Base-by-base conservation (phyloP, 106 monocot genomes). In the Allium fistulosum region DNA sequence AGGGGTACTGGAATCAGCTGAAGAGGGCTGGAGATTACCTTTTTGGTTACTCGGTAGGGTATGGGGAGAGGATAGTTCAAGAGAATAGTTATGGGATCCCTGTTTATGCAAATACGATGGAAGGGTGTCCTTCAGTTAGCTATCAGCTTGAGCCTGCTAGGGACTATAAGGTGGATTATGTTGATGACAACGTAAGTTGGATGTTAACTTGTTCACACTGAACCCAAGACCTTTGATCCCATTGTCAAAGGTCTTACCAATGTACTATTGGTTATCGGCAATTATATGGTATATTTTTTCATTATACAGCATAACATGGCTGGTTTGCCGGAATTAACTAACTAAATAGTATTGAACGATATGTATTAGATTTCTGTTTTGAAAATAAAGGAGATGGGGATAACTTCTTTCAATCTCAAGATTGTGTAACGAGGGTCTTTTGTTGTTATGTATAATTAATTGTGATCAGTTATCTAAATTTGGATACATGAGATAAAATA, bases 1-100 rank as follows among this genome's bases (percentile, higher is more conserved):
- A 22, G 46, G 68, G 75, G 18, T 71, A 72, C 69, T 78, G 88
- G 88, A 76, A 59, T 7, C 76, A 58, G 66, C 66, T 63, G 70
- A 71, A 71, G 74, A 59, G 88, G 69, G 83, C 79, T 16, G 80
- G 79, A 45, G 89, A 89, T 28, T 92, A 79, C 79, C 83, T 96
- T 49, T 96, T 96, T 47, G 88, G 81, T 15, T 88, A 86, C 76
- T 73, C 76, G 4, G 72, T 82, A 27, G 78, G 77, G 26, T 83
- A 74, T 63, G 94, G 94, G 7, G 84, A 83, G 74, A 76, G 82
- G 66, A 79, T 70, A 51, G 76, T 78, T 61, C 83, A 80, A 53
- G 78, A 65, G 0, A 88, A 95, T 72, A 75, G 73, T 61, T 78
- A 71, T 18, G 86, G 78, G 28, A 72, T 84, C 46, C 84, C 88